These are phyloP conservation scores for Aaosphaeria pasadenensis DNA, from an alignment of 2,329 filamentous ascomycete species.

Conservation along the genomic window DNA sequence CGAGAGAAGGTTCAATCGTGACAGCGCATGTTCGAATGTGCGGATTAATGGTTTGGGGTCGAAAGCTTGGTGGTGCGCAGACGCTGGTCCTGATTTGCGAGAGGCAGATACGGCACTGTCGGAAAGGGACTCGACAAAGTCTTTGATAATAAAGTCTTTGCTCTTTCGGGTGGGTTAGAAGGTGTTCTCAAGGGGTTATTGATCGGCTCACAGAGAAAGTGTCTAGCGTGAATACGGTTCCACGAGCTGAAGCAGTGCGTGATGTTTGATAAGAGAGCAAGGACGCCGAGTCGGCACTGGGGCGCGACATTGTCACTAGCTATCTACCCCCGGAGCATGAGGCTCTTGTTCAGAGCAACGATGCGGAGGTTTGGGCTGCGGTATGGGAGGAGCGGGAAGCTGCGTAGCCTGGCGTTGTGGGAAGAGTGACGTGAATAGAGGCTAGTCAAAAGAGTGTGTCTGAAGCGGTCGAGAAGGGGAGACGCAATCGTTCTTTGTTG, in stretches of 20 bases:
- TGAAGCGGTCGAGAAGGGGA: too few species aligned
- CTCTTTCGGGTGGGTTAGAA: constrained; percentile 19
- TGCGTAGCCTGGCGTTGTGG: too few species aligned
- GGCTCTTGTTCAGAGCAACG: too few species aligned
- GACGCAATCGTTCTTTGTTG: too few species aligned
- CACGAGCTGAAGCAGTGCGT: constrained; percentile 51
- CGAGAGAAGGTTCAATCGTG: constrained; percentile 66
- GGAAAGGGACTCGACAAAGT: constrained; percentile 92
- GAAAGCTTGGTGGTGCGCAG: constrained; percentile 54
- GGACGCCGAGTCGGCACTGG: constrained; percentile 41
- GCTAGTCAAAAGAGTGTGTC: too few species aligned
- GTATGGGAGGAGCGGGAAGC: too few species aligned
- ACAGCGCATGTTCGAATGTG: constrained; percentile 78
- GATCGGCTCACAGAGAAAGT: constrained; percentile 52
- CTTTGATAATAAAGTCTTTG: constrained; percentile 91
- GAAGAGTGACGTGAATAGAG: too few species aligned
- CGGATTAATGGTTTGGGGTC: constrained; percentile 96
- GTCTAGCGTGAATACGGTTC: constrained; percentile 80
- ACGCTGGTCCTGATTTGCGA: constrained; percentile 66
- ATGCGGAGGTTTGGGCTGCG: too few species aligned
- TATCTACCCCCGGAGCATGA: constrained; percentile 12
- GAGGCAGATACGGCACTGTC: constrained; percentile 77
- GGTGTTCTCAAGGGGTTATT: neutral
- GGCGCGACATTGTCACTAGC: constrained; percentile 28
- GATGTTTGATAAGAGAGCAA: constrained; percentile 40